These are phyloP conservation scores for Amesomyces nigricolor DNA, from an alignment of 2,329 filamentous ascomycete species.

Conservation along the genomic window DNA sequence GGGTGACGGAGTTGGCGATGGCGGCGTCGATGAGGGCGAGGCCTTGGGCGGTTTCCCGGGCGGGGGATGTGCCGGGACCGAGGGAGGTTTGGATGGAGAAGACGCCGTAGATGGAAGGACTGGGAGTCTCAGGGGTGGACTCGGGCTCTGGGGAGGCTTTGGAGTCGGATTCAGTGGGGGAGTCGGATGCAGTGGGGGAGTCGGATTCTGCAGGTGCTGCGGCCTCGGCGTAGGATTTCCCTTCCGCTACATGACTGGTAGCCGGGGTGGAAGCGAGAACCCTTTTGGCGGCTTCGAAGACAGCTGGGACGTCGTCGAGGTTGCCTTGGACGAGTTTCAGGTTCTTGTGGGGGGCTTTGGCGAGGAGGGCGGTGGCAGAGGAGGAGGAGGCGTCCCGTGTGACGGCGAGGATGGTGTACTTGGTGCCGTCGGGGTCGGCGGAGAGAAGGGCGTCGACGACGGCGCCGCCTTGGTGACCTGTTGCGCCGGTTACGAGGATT, in stretches of 20 bases:
- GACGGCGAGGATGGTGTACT: constrained; percentile 47
- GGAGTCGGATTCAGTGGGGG: too few species aligned
- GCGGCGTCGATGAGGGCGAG: constrained; percentile 53
- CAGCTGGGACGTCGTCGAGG: constrained; percentile 19
- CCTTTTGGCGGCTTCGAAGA: constrained; percentile 16
- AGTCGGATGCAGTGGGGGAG: too few species aligned
- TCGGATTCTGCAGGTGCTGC: too few species aligned
- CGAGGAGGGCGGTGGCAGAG: constrained; percentile 42
- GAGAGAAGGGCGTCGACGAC: constrained; percentile 39
- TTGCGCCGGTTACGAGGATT: constrained; percentile 42
- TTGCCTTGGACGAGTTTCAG: constrained; percentile 21
- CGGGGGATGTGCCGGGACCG: constrained; percentile 32
- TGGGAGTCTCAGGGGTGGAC: background rate
- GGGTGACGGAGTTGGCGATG: constrained; percentile 47
- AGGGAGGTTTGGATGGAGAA: constrained; percentile 47
- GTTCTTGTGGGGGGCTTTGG: constrained; percentile 38
- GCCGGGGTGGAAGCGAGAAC: background rate
- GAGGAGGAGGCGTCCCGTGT: constrained; percentile 48
- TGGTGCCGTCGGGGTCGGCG: constrained; percentile 10
- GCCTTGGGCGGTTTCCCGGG: constrained; percentile 45
- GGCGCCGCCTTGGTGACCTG: constrained; percentile 43
- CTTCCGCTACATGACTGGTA: too few species aligned
- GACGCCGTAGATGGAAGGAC: constrained; percentile 48
- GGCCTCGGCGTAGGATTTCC: too few species aligned
- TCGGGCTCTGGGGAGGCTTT: too few species aligned